Evolutionary conservation across 2,329 filamentous ascomycete genomes (phyloP).

Genomic region (Ploettnerulaceae sp.): DNA sequence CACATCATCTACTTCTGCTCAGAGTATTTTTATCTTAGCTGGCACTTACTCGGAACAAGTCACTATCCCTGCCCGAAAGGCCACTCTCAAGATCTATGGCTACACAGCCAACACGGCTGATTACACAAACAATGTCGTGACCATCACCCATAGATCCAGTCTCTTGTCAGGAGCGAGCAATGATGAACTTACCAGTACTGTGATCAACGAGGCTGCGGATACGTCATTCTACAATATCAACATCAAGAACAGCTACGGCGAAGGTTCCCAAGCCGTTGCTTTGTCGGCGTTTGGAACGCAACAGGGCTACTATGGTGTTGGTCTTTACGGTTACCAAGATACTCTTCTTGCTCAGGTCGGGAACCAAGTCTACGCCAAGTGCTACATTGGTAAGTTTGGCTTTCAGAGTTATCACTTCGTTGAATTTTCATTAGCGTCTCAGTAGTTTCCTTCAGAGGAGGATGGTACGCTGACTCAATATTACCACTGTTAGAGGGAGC

Average conservation of each 20-base stretch:
- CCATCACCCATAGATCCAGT: conserved; percentile 38
- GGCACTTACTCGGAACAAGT: conserved; percentile 57
- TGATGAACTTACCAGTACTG: conserved; percentile 37
- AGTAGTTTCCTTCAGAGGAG: too few species aligned
- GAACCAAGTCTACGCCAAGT: conserved; percentile 50
- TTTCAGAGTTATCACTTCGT: too few species aligned
- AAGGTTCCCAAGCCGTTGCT: conserved; percentile 48
- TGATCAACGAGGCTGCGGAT: conserved; percentile 39
- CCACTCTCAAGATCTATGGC: conserved; percentile 49
- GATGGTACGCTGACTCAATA: too few species aligned
- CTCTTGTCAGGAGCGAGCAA: conserved; percentile 39
- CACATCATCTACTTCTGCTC: conserved; percentile 40
- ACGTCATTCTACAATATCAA: conserved; percentile 57
- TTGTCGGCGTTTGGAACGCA: conserved; percentile 45
- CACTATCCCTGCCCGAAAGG: conserved; percentile 43
- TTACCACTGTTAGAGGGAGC: too few species aligned
- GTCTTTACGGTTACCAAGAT: conserved; percentile 53
- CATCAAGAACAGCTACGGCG: conserved; percentile 46
- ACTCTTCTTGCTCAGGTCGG: conserved; percentile 47
- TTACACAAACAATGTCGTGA: conserved; percentile 49
- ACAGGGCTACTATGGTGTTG: conserved; percentile 54
- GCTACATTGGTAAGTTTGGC: too few species aligned
- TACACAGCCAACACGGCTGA: conserved; percentile 42
- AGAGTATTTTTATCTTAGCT: conserved; percentile 51
- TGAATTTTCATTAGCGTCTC: too few species aligned